Base-by-base conservation (phyloP, 495 filamentous ascomycete genomes). In the Podospora bellae-mahoneyi region DNA sequence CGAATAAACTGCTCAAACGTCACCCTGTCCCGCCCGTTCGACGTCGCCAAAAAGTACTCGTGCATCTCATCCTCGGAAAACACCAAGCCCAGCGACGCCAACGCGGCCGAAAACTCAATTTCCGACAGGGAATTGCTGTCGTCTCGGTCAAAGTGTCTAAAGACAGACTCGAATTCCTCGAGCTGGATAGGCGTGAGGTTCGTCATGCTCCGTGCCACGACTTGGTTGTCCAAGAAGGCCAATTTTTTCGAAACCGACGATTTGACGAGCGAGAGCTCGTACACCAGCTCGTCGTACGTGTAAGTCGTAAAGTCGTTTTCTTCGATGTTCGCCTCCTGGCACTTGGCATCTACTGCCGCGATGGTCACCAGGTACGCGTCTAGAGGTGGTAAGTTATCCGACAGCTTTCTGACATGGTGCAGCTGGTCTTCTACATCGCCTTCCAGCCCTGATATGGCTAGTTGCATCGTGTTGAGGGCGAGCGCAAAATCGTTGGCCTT, bases 231-330 rank as follows among this genome's bases (percentile, higher is more conserved):
- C 32, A 99, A 84, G 82, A 99, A 99, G 28, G 92, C 87, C 34
- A 99, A 85, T 79, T 98, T 98, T 81, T 97, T 97, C 58, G 90
- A 88, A 55, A 99, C 95, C 30, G 90, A 94, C 18, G 90, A 89
- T 68, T 91, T 92, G 32, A 97, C 95, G 4, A 99, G 85, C 5
- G 91, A 91, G 53, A 97, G 84, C 76, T 99, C 95, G 83, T 99
- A 99, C 59, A 88, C 88, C 20, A 99, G 86, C 77, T 99, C 95
- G 76, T 99, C 95, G 73, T 97, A 92, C 13, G 93, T 96, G 80
- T 97, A 97, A 2, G 94, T 97, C 5, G 95, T 99, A 80, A 94
- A 97, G 78, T 99, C 95, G 78, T 99, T 99, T 76, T 99, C 95
- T 78, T 99, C 95, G 59, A 97, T 96, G 77, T 98, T 98, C 58